Evolutionary conservation across 2,329 filamentous ascomycete genomes (phyloP).

Genomic region (Colletotrichum lentis): DNA sequence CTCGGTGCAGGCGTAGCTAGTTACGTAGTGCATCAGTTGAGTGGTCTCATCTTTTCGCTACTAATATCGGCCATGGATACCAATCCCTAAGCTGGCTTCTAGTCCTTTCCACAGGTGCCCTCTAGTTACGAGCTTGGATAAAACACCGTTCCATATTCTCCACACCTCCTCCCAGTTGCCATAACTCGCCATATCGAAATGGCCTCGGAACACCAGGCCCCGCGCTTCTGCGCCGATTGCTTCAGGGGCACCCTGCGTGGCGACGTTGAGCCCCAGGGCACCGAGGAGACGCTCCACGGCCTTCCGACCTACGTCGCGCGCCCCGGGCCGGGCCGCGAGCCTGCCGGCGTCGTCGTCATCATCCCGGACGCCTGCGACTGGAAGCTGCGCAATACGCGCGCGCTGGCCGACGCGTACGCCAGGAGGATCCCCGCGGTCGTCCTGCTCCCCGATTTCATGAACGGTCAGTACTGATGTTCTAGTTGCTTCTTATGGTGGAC

Average conservation of each 20-base stretch:
- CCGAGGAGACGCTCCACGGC: constrained; percentile 40
- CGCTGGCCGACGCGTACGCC: constrained; percentile 64
- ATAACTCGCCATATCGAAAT: not conserved
- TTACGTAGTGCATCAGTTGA: not conserved
- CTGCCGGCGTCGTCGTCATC: constrained; percentile 61
- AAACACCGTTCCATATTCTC: not conserved
- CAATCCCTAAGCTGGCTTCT: no score
- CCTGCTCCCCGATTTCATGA: constrained; percentile 66
- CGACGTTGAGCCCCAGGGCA: constrained; percentile 38
- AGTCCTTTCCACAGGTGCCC: no score
- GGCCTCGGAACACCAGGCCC: constrained; percentile 21
- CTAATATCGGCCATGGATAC: no score
- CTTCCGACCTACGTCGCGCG: constrained; percentile 42
- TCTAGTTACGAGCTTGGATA: no score
- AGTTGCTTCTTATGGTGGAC: not conserved
- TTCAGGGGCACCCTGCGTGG: constrained; percentile 39
- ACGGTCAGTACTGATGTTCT: constrained; percentile 42
- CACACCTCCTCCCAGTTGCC: not conserved
- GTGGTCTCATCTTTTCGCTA: not conserved
- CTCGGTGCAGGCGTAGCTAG: not conserved
- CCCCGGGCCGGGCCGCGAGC: constrained; percentile 36
- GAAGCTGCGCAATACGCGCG: constrained; percentile 60
- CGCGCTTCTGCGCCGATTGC: constrained; percentile 39
- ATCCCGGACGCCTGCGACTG: constrained; percentile 66
- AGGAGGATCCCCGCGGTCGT: constrained; percentile 58